Evolutionary conservation across 352 stramenopile species (phyloP).

Genomic region (Phytophthora cajani): DNA sequence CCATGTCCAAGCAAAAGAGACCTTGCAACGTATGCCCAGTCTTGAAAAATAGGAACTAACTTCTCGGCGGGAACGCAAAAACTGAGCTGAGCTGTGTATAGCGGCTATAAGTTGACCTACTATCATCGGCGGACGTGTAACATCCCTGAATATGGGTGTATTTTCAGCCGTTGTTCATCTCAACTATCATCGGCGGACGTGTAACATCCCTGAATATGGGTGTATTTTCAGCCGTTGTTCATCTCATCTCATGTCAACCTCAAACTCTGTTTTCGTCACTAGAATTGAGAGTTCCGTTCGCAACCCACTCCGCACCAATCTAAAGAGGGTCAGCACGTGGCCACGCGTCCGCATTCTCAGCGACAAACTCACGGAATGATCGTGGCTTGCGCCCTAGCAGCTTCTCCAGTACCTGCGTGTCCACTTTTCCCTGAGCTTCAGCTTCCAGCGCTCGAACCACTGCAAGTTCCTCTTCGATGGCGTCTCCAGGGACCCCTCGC

Average conservation of each 20-base stretch:
- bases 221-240: not conserved
- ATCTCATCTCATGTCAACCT: not conserved
- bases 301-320: not conserved
- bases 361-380: constrained; percentile 56
- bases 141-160: not conserved
- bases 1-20: not conserved
- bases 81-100: not conserved
- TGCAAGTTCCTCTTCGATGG: constrained; percentile 61
- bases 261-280: not conserved
- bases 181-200: not conserved
- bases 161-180: not conserved
- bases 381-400: constrained; percentile 45
- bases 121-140: not conserved
- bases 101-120: not conserved
- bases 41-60: not conserved
- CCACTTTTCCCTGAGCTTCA: constrained; percentile 45
- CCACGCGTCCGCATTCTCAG: constrained; percentile 53
- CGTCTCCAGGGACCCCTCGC: constrained; percentile 65
- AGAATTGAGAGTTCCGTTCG: not conserved
- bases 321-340: constrained; percentile 31
- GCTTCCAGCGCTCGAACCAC: constrained; percentile 53
- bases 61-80: not conserved
- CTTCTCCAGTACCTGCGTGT: constrained; percentile 38
- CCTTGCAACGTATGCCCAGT: not conserved
- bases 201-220: not conserved